These are phyloP conservation scores for Yamadazyma pseudoaaseri DNA, from an alignment of 1,139 yeast genomes.

Conservation along the genomic window DNA sequence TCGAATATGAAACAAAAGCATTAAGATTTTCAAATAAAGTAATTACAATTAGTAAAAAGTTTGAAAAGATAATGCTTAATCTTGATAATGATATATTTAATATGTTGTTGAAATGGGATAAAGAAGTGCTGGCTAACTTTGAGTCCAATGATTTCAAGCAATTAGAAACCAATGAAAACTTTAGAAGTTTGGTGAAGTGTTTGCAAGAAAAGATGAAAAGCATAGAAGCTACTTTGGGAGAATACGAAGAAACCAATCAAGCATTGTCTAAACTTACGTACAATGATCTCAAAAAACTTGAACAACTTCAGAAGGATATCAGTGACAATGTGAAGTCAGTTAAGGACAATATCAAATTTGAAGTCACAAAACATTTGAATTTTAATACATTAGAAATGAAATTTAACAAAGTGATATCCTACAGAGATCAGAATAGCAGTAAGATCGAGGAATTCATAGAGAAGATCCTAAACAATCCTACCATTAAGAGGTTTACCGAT, in stretches of 20 bases:
- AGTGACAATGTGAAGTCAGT: conserved; percentile 8
- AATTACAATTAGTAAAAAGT: conserved; percentile 14
- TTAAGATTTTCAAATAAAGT: conserved; percentile 28
- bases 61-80: conserved; percentile 2
- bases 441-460: conserved; percentile 9
- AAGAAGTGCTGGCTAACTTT: not conserved
- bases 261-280: conserved; percentile 17
- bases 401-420: conserved; percentile 9
- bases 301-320: conserved; percentile 7
- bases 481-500: conserved; percentile 13
- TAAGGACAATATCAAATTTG: conserved; percentile 8
- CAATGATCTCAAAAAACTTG: conserved; percentile 19
- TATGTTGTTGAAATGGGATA: conserved; percentile 9
- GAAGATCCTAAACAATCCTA: conserved; percentile 10
- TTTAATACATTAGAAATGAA: conserved; percentile 7
- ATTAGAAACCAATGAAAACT: conserved; percentile 4
- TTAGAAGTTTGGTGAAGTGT: conserved; percentile 9
- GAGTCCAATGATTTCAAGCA: not conserved
- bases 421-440: conserved; percentile 7
- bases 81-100: conserved; percentile 6
- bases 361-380: conserved; percentile 8
- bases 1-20: conserved; percentile 32
- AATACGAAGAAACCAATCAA: conserved; percentile 10
- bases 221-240: conserved; percentile 6
- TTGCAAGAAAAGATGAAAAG: conserved; percentile 7